Conservation (phyloP, 108 stramenopile genomes). For the Cyclotella atomus region DNA sequence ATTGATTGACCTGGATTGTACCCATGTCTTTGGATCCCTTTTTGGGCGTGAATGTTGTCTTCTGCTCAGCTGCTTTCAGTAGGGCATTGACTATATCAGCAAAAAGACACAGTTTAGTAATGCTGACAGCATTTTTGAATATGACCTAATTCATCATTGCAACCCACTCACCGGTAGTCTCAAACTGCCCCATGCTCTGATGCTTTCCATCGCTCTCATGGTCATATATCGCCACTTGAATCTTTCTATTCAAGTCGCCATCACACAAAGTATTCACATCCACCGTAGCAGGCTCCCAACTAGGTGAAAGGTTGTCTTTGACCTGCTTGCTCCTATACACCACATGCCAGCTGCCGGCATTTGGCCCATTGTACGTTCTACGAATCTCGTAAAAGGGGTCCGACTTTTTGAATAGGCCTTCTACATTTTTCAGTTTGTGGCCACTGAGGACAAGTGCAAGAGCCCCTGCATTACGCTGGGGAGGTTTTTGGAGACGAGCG, state of each 20-base stretch:
- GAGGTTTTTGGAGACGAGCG: slow-evolving; percentile 60
- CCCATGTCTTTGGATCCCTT: slow-evolving; percentile 27
- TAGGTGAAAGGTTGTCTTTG: slow-evolving; percentile 66
- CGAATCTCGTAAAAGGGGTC: slow-evolving; percentile 82
- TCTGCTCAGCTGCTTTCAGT: slow-evolving; percentile 11
- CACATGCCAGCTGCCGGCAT: slow-evolving; percentile 57
- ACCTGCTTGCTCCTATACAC: slow-evolving; percentile 74
- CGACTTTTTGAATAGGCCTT: slow-evolving; percentile 75
- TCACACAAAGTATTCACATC: slow-evolving; percentile 81
- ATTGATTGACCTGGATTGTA: slow-evolving; percentile 28
- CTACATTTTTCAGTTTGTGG: slow-evolving; percentile 77
- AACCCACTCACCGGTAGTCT: slow-evolving; percentile 49
- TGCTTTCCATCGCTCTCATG: slow-evolving; percentile 70
- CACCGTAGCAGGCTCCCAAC: slow-evolving; percentile 66
- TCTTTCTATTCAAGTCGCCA: slow-evolving; percentile 69
- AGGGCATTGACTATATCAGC: slow-evolving; percentile 12
- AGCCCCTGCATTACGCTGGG: slow-evolving; percentile 16
- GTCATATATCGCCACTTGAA: slow-evolving; percentile 79
- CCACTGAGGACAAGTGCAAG: slow-evolving; percentile 50
- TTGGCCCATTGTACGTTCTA: slow-evolving; percentile 52
- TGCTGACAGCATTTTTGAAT: not conserved
- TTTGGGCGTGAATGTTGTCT: slow-evolving; percentile 8
- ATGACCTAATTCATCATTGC: not conserved
- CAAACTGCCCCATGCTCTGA: slow-evolving; percentile 74
- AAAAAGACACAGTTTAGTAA: not conserved